A percentile compares a stretch with the other conserved stretches of the same genome.
These are phyloP conservation scores for Diaporthe caulivora DNA, from an alignment of 2,329 filamentous ascomycete species.

Conservation along the genomic window DNA sequence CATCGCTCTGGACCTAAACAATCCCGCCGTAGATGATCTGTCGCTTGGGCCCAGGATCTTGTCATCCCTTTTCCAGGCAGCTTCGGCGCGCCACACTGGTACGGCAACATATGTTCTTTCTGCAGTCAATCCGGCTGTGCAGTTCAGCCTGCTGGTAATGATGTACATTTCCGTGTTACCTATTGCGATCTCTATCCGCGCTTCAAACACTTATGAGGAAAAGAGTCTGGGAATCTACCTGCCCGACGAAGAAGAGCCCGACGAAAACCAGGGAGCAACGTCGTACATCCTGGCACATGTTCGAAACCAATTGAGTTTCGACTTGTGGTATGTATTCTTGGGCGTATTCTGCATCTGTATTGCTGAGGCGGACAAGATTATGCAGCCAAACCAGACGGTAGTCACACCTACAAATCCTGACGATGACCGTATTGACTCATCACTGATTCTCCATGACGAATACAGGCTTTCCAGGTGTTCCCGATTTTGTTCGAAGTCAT, in stretches of 20 bases:
- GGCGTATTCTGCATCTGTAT: slow-evolving; percentile 53
- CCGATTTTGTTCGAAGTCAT: slow-evolving; percentile 20
- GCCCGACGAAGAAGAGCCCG: slow-evolving; percentile 34
- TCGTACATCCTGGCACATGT: slow-evolving; percentile 48
- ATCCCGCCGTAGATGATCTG: slow-evolving; percentile 60
- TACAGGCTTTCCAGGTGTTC: slow-evolving; percentile 9
- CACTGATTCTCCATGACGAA: neutral
- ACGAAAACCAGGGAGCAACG: slow-evolving; percentile 47
- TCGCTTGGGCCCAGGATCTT: slow-evolving; percentile 61
- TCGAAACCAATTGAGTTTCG: slow-evolving; percentile 54
- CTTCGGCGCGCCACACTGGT: slow-evolving; percentile 59
- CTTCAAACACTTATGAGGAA: slow-evolving; percentile 73
- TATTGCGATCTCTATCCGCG: slow-evolving; percentile 71
- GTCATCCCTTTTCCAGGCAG: slow-evolving; percentile 70
- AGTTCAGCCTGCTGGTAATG: slow-evolving; percentile 71
- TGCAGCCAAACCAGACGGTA: slow-evolving; percentile 26
- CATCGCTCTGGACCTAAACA: slow-evolving; percentile 63
- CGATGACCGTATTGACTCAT: neutral
- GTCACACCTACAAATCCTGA: neutral
- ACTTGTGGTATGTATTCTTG: slow-evolving; percentile 55
- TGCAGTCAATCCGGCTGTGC: slow-evolving; percentile 64
- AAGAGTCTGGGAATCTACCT: slow-evolving; percentile 67
- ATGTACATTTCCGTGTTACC: slow-evolving; percentile 76
- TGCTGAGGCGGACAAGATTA: slow-evolving; percentile 38
- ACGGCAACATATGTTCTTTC: slow-evolving; percentile 64